A percentile compares a stretch with the other conserved stretches of the same genome.
phyloP scores from a whole-genome alignment of 73 alveolate species.

The Paramecium biaurelia region DNA sequence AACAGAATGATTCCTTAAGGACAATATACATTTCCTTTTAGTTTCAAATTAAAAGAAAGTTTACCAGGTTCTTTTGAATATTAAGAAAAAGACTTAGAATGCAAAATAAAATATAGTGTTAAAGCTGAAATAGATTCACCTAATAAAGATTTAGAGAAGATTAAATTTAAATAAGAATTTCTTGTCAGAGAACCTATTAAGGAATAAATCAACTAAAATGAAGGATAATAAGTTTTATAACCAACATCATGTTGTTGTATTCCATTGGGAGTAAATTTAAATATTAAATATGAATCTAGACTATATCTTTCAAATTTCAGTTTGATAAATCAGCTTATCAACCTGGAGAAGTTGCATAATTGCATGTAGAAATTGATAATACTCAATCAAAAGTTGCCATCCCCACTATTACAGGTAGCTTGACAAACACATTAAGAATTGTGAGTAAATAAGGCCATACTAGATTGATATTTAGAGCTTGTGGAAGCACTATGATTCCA shows the following conservation, averaged over 20 bases:
- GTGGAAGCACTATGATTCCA: neutral
- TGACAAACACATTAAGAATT: neutral
- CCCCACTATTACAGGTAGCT: neutral
- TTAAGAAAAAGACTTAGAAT: neutral
- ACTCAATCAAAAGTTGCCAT: neutral
- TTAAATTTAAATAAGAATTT: neutral
- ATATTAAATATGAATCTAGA: neutral
- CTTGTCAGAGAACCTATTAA: conserved; percentile 18
- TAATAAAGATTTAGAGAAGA: neutral
- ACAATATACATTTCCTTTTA: conserved; percentile 40
- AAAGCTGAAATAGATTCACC: conserved; percentile 49
- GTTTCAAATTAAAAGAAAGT: neutral
- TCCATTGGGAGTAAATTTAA: conserved; percentile 10
- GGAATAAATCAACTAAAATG: neutral
- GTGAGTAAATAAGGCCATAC: conserved; percentile 17
- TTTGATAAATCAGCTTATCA: conserved; percentile 17
- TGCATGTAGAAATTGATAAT: neutral
- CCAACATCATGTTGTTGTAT: conserved; percentile 11
- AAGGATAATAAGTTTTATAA: neutral
- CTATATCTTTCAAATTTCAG: neutral
- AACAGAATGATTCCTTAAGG: neutral
- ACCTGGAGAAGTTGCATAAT: neutral
- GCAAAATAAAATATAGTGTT: neutral
- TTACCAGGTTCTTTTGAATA: conserved; percentile 9
- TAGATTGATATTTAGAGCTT: neutral